Conservation (phyloP, 2,329 filamentous ascomycete genomes). For the Microsporum audouinii region DNA sequence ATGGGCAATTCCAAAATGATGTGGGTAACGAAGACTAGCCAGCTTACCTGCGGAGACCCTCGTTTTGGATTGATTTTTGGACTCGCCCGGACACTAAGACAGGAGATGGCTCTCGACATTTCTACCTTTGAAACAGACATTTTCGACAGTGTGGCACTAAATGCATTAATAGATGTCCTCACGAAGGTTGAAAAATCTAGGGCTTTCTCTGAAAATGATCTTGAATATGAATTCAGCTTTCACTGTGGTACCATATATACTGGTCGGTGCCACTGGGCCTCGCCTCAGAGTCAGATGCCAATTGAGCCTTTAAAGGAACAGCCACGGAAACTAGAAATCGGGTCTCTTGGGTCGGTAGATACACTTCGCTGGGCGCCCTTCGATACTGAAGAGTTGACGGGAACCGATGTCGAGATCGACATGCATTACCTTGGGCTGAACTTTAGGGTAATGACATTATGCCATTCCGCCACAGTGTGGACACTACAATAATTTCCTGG, state of each 20-base stretch:
- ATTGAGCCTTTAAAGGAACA: not conserved
- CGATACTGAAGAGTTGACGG: not conserved
- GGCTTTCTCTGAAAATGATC: not conserved
- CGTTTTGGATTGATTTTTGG: constrained; percentile 3
- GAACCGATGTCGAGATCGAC: constrained; percentile 21
- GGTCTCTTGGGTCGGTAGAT: not conserved
- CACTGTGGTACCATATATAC: not conserved
- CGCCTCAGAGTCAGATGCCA: not conserved
- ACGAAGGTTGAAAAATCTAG: not conserved
- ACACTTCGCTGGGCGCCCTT: not conserved
- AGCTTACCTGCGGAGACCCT: constrained; percentile 8
- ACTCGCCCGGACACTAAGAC: constrained; percentile 6
- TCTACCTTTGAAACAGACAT: constrained; percentile 7
- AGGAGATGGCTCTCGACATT: constrained; percentile 7
- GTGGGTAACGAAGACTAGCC: constrained; percentile 9
- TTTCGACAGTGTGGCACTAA: not conserved
- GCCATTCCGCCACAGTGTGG: too few species aligned
- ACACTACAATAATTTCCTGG: too few species aligned
- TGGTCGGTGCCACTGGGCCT: not conserved
- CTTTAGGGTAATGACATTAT: constrained; percentile 12
- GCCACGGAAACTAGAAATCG: not conserved
- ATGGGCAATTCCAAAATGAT: not conserved
- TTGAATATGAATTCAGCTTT: not conserved
- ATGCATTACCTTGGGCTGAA: constrained; percentile 24
- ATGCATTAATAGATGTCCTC: not conserved